Percentiles rank a stretch among this genome's conserved stretches.
phyloP scores from a whole-genome alignment of 768 basidiomycete species.

The Amanita jacksonii region DNA sequence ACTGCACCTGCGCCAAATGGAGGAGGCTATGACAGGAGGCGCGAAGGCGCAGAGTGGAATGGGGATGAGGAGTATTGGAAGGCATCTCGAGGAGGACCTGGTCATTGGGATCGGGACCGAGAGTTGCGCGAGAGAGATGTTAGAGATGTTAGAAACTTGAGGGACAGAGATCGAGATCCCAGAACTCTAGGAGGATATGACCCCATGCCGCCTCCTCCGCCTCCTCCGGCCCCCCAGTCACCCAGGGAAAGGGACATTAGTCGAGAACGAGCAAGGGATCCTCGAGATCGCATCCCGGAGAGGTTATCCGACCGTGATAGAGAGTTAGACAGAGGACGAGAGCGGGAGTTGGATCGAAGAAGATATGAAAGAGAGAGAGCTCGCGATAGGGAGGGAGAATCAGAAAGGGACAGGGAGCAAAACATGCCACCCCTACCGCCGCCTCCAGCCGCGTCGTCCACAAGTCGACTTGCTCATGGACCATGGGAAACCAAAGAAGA shows the following conservation, averaged over 20 bases:
- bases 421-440: not conserved
- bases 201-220: too few relatives aligned
- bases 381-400: not conserved
- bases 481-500: conserved; percentile 7
- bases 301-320: not conserved
- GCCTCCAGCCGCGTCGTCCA: not conserved
- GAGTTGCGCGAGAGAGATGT: not conserved
- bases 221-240: not conserved
- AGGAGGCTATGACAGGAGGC: too few relatives aligned
- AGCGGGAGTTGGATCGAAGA: not conserved
- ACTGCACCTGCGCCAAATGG: too few relatives aligned
- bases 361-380: not conserved
- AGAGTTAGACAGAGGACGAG: too few relatives aligned
- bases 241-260: not conserved
- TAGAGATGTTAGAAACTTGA: not conserved
- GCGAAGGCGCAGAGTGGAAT: too few relatives aligned
- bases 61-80: not conserved
- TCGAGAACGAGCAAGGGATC: not conserved
- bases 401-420: conserved; percentile 1
- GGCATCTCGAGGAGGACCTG: too few relatives aligned
- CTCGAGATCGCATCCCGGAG: not conserved
- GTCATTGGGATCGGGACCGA: not conserved
- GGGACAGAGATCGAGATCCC: not conserved
- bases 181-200: not conserved
- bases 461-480: too few relatives aligned